Conservation (phyloP, 441 rosid genomes). For the Geranium incanum region DNA sequence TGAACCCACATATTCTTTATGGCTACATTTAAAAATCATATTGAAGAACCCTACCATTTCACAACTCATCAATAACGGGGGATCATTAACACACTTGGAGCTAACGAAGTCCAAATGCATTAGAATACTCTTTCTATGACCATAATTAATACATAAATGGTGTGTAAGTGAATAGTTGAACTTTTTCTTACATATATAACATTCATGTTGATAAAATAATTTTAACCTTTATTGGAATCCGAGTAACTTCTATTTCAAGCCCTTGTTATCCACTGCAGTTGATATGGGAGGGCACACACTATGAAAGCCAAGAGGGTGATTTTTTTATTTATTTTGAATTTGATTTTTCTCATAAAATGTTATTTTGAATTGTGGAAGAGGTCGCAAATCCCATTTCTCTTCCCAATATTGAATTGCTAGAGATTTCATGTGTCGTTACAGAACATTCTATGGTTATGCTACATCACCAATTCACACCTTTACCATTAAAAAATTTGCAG, state of each 20-base stretch:
- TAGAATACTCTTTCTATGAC: background rate
- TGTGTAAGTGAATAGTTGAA: background rate
- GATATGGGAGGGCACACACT: background rate
- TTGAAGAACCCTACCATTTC: too few species aligned
- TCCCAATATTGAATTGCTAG: background rate
- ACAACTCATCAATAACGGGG: background rate
- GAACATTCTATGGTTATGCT: background rate
- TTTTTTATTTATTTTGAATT: too few species aligned
- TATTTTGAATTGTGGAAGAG: background rate
- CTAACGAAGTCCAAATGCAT: background rate
- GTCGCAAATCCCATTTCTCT: background rate
- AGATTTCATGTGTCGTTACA: background rate
- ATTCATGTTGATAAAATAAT: background rate
- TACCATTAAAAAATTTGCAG: conserved; percentile 33
- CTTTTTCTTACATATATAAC: background rate
- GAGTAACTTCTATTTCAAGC: background rate
- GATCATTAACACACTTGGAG: background rate
- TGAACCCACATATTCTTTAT: too few species aligned
- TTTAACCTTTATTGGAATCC: background rate
- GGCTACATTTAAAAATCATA: too few species aligned
- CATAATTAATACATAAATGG: background rate
- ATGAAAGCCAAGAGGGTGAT: background rate
- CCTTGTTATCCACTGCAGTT: background rate
- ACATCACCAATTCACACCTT: background rate
- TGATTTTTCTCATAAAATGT: background rate